Conservation (phyloP, 371 early-diverging fungal genomes). For the Mucor velutinosus region DNA sequence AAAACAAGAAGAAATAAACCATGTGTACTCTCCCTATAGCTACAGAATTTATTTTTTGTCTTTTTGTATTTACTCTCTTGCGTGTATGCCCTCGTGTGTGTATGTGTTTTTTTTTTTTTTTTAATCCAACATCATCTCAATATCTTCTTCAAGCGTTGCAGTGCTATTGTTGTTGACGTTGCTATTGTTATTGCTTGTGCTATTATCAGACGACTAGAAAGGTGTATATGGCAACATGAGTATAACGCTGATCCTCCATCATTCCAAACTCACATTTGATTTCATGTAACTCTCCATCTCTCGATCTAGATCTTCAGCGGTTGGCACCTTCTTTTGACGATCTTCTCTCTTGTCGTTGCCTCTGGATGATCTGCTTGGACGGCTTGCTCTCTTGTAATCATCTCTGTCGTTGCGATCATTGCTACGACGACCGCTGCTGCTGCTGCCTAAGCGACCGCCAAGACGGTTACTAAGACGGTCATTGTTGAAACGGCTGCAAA, state of each 20-base stretch:
- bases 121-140: conserved; percentile 26
- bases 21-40: neutral
- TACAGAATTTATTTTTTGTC: neutral
- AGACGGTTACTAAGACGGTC: neutral
- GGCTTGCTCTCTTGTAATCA: neutral
- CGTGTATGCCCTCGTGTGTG: neutral
- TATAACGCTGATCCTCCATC: neutral
- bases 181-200: neutral
- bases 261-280: conserved; percentile 13
- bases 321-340: conserved; percentile 8
- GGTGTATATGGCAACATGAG: too few relatives aligned
- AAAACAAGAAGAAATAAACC: neutral
- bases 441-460: neutral
- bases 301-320: conserved; percentile 38
- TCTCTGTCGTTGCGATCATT: conserved; percentile 11
- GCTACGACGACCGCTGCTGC: neutral
- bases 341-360: conserved; percentile 13
- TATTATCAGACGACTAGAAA: neutral
- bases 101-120: neutral
- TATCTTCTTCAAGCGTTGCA: conserved; percentile 3
- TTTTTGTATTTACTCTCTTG: neutral
- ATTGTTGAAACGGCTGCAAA: conserved; percentile 9
- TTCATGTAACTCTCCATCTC: conserved; percentile 54
- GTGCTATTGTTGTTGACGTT: neutral
- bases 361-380: neutral